phyloP scores from a whole-genome alignment of 129 eudicot species.

The Saussurea involucrata region DNA sequence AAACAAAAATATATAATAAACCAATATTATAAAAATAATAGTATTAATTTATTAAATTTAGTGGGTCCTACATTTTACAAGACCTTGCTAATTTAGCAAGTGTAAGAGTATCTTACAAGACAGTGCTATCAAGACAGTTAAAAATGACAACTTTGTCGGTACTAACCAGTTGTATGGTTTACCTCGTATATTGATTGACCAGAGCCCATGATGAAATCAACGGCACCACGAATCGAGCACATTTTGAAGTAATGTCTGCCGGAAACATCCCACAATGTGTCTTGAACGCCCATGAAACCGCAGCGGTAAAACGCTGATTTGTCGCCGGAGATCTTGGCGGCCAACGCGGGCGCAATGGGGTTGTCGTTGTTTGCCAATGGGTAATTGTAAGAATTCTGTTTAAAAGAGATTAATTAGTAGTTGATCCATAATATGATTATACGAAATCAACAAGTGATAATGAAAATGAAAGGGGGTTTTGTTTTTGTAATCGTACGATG shows the following conservation, averaged over 20 bases:
- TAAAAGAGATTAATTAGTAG: neutral
- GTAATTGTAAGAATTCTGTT: conserved; percentile 70
- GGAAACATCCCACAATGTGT: conserved; percentile 69
- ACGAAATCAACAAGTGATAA: neutral
- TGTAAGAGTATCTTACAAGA: too few relatives aligned
- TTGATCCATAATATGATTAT: neutral
- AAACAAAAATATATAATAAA: too few relatives aligned
- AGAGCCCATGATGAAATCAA: conserved; percentile 85
- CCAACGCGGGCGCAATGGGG: conserved; percentile 44
- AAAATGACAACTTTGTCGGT: neutral
- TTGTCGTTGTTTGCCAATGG: conserved; percentile 24
- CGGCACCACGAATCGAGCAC: conserved; percentile 68
- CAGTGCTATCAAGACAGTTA: too few relatives aligned
- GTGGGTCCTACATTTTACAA: too few relatives aligned
- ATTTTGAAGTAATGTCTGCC: conserved; percentile 72
- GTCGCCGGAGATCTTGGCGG: conserved; percentile 67
- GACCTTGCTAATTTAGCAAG: too few relatives aligned
- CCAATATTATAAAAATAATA: too few relatives aligned
- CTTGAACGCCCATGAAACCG: conserved; percentile 74
- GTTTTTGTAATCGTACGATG: conserved; percentile 36
- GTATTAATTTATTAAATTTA: too few relatives aligned
- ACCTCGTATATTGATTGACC: conserved; percentile 89
- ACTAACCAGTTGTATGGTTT: neutral
- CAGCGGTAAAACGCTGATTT: conserved; percentile 56
- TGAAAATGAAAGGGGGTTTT: too few relatives aligned